These are phyloP conservation scores for Dimargaris cristalligena DNA, from an alignment of 192 early-diverging fungal genomes.

Conservation along the genomic window DNA sequence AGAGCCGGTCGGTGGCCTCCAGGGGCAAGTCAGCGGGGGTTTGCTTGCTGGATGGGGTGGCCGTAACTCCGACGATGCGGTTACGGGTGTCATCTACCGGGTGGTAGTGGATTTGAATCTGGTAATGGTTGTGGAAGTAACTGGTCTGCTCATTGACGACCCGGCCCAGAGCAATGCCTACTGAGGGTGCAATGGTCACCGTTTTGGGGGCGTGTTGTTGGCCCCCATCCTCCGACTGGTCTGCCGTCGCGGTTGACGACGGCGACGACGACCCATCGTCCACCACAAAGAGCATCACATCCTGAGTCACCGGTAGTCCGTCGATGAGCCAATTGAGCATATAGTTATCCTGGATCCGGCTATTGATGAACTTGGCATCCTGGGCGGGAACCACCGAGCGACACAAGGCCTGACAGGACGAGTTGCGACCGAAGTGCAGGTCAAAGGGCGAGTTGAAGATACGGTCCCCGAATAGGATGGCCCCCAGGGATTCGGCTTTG, in stretches of 20 bases:
- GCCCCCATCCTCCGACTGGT: too few species aligned
- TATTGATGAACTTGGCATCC: constrained; percentile 79
- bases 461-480: constrained; percentile 90
- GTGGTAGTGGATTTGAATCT: constrained; percentile 74
- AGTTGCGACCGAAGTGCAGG: constrained; percentile 42
- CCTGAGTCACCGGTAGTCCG: constrained; percentile 62
- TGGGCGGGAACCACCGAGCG: constrained; percentile 33
- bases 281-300: background rate
- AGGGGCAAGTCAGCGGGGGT: constrained; percentile 17
- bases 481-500: constrained; percentile 68
- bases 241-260: constrained; percentile 11
- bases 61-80: constrained; percentile 79
- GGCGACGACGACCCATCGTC: background rate
- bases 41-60: constrained; percentile 48
- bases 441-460: constrained; percentile 69
- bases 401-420: constrained; percentile 52
- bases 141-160: constrained; percentile 5
- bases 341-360: constrained; percentile 61
- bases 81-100: constrained; percentile 36
- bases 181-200: constrained; percentile 53
- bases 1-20: constrained; percentile 16
- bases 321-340: constrained; percentile 77
- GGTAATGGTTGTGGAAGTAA: constrained; percentile 72
- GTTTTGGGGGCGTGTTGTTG: constrained; percentile 28
- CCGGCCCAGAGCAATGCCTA: constrained; percentile 66